Evolutionary conservation across 1,284 basidiomycete genomes (phyloP), one percentile per base, ranked within the genome.

Genomic region (Tilletia walkeri): DNA sequence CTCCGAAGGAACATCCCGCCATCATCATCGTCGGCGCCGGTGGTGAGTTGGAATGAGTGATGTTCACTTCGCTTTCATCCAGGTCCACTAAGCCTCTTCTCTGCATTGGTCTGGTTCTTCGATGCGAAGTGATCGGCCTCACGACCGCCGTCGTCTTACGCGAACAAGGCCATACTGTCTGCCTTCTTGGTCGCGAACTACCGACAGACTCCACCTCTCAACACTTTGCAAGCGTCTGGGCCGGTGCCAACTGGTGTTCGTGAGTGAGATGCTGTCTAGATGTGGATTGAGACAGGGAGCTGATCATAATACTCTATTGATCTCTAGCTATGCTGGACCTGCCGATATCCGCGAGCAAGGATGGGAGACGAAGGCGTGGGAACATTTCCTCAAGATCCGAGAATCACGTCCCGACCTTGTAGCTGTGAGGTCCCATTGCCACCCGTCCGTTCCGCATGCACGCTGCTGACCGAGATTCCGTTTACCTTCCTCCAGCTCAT

Each of bases 231-330:
- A 88, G 86, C 71, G 90, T 90, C 0, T 91, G 90, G 88, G 90
- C 90, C 49, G 89, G 90, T 24, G 89, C 89, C 48, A 89, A 89
- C 80, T 90, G 89, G 89, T 87, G 87, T 18, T 88, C 89, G 3
- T 87, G 24, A n/a, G 88, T 70, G 86, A 85, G 9, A 50, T 59
- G 39, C 5, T 73, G 72, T 12, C 71, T 70, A 68, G 73, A 18
- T 41, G 76, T 56, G n/a, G 50, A n/a, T 53, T 49, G 48, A 12
- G 12, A 14, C 48, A 49, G 48, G 30, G 67, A 41, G 59, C 36
- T 67, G 47, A 36, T 63, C 38, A n/a, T 18, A 16, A 18, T 30
- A 3, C 24, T 16, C 18, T 16, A 3, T 16, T 14, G 16, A 56
- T 45, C 38, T n/a, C 10, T 45, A 41, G 30, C 24, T 38, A 36